Evolutionary conservation across 2,329 filamentous ascomycete species (phyloP), one percentile per base, ranked within the genome.

Genomic region (Alternaria dauci): DNA sequence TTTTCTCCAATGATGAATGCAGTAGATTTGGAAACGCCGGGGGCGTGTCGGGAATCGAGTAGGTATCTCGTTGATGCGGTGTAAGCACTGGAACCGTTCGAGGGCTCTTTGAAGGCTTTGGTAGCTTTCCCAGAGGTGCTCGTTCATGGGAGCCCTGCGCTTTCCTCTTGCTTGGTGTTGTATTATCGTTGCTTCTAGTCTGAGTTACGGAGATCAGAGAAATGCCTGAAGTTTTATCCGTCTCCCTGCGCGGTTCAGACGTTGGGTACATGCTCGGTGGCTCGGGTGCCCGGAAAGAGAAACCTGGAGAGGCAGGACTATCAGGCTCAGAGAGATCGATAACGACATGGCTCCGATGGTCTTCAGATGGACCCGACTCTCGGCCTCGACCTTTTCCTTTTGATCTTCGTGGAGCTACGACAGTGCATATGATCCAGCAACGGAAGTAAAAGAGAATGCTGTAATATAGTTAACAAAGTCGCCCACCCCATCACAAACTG

Each of bases 371-470:
- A 26, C 11, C 44, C 1, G 8, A 46, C n/a, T 38, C 20, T 3
- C 42, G 32, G 1, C 7, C n/a, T 36, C 42, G 46, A 32, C 42
- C 44, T 50, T 65, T 57, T 6, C 39, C 55, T 43, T 59, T 59
- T 6, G 42, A 25, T 50, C 56, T 63, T 12, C 51, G 50, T 32
- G 60, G 39, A 9, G 36, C 46, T 7, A 53, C 50, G 9, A 53
- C 57, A 16, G 57, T 14, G 3, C 59, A 38, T 18, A 58, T 48
- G 14, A 65, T 58, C 62, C 65, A 67, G 43, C 65, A 67, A 5
- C 58, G 65, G 36, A 67, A 44, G n/a, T 55, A 61, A 14, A 63
- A 67, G 4, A 47, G 41, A 30, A 67, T 63, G 4, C 65, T 67
- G 12, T 0, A 9, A 14, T 8, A 2, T 3, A 5, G 9, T 67